Percentiles rank a stretch among this genome's conserved stretches.
Conservation (phyloP, 73 alveolate genomes). For the Breviolum minutum region DNA sequence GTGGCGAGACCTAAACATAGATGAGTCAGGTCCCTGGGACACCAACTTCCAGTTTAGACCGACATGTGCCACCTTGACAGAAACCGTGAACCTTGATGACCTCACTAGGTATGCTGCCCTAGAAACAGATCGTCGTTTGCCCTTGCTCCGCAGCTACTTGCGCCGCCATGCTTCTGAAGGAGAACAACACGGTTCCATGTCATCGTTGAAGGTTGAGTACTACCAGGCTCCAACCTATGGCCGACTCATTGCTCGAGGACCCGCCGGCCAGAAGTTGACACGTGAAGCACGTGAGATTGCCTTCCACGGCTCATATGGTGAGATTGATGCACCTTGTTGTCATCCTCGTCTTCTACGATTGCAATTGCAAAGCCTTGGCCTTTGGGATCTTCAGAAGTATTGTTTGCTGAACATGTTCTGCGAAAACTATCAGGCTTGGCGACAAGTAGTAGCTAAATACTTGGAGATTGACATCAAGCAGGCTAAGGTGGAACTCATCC, state of each 20-base stretch:
- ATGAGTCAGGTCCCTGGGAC: not conserved
- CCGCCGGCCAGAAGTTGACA: not conserved
- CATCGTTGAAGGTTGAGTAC: not conserved
- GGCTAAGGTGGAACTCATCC: slow-evolving; percentile 2
- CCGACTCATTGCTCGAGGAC: not conserved
- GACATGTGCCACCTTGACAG: not conserved
- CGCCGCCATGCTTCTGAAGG: not conserved
- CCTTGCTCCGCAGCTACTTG: not conserved
- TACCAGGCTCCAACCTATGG: slow-evolving; percentile 1
- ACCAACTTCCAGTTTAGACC: not conserved
- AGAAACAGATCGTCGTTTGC: not conserved
- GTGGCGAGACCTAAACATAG: not conserved
- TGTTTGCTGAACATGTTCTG: not conserved
- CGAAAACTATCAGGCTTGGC: not conserved
- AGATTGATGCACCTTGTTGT: slow-evolving; percentile 37
- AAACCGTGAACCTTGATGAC: not conserved
- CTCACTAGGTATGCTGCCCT: not conserved
- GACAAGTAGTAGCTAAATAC: not conserved
- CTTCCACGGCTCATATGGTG: not conserved
- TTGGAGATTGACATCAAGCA: not conserved
- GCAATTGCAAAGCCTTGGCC: not conserved
- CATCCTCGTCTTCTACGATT: slow-evolving; percentile 36
- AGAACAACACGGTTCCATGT: not conserved
- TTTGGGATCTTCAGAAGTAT: not conserved
- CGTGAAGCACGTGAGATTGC: not conserved